Evolutionary conservation across 1,139 yeast genomes (phyloP).

Genomic region (Candida glucosophila): DNA sequence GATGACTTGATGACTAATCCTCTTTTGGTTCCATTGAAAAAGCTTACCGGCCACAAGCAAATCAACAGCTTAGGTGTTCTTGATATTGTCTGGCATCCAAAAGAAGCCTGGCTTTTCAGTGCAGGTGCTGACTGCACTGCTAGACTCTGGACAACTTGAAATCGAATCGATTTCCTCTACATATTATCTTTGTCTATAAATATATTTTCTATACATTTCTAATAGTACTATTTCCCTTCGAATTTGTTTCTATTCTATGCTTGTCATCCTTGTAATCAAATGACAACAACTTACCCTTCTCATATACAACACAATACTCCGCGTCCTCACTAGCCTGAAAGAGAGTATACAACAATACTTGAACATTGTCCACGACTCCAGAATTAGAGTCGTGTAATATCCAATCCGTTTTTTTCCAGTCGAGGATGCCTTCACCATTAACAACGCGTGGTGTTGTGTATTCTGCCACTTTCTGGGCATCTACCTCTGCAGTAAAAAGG

Average conservation of each 20-base stretch:
- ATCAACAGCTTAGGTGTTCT: constrained; percentile 81
- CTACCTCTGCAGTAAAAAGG: constrained; percentile 30
- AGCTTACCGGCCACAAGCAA: constrained; percentile 85
- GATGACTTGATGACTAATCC: constrained; percentile 96
- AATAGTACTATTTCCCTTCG: not conserved
- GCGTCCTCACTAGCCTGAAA: constrained; percentile 16
- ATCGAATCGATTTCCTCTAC: too few relatives aligned
- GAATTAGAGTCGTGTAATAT: constrained; percentile 26
- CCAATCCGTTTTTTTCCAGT: constrained; percentile 38
- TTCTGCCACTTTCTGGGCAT: constrained; percentile 14
- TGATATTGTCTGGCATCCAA: constrained; percentile 91
- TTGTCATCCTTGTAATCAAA: constrained; percentile 1
- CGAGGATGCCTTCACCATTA: constrained; percentile 36
- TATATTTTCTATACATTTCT: not conserved
- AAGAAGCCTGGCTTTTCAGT: constrained; percentile 96
- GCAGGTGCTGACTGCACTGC: constrained; percentile 99
- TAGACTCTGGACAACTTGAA: constrained; percentile 83
- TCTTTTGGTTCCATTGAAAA: constrained; percentile 89
- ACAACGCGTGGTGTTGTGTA: constrained; percentile 19
- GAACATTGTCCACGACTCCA: constrained; percentile 38
- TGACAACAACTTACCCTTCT: constrained; percentile 5
- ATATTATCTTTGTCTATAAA: not conserved
- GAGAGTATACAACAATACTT: constrained; percentile 18
- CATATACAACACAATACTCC: constrained; percentile 14
- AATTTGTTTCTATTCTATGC: not conserved